Percentiles rank a stretch among this genome's conserved stretches.
phyloP scores from a whole-genome alignment of 23 red algal species.

The Gracilaria domingensis region DNA sequence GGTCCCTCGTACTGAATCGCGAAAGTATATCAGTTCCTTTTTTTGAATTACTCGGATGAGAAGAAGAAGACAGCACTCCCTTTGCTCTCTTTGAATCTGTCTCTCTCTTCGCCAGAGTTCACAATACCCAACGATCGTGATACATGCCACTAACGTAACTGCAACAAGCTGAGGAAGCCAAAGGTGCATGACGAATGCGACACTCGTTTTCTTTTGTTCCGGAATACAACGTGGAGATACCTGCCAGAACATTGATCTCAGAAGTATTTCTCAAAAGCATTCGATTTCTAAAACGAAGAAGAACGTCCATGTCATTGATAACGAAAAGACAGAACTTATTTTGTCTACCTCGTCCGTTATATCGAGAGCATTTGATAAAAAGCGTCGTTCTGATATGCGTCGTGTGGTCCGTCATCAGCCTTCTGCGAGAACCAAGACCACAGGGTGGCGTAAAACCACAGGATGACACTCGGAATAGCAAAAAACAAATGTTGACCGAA shows the following conservation, averaged over 20 bases:
- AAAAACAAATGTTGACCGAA: background rate
- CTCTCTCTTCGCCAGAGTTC: too few relatives aligned
- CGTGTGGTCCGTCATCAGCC: background rate
- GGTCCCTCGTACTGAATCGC: too few relatives aligned
- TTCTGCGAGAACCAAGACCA: background rate
- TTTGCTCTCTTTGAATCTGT: too few relatives aligned
- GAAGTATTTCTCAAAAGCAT: background rate
- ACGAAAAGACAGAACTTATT: background rate
- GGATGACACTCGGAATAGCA: background rate
- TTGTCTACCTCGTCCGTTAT: background rate
- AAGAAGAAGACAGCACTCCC: too few relatives aligned
- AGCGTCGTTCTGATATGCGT: background rate
- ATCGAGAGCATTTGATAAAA: background rate
- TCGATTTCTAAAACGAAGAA: background rate
- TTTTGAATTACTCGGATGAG: too few relatives aligned
- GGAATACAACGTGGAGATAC: too few relatives aligned
- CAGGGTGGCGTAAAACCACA: background rate
- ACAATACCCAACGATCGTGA: too few relatives aligned
- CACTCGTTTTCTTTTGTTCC: background rate
- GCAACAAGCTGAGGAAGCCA: too few relatives aligned
- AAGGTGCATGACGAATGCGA: background rate
- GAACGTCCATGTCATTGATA: background rate
- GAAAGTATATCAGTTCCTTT: too few relatives aligned
- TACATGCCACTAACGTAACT: too few relatives aligned
- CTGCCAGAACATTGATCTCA: too few relatives aligned